These are phyloP conservation scores for Aegle marmelos DNA, from an alignment of 345 rosid species.

Conservation along the genomic window DNA sequence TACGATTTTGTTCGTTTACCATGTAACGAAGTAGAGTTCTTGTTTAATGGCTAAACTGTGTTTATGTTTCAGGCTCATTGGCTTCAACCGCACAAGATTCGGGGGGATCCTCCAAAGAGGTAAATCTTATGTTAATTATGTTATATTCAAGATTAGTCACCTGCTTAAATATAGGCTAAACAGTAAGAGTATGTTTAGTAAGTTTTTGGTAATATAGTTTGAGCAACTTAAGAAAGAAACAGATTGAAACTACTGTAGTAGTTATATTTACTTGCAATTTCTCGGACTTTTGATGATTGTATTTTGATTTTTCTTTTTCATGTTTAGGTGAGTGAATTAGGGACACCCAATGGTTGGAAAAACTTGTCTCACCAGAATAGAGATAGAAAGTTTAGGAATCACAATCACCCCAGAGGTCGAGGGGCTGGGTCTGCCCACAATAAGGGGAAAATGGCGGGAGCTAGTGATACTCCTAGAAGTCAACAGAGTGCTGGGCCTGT, in stretches of 20 bases:
- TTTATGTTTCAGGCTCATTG: slow-evolving; percentile 33
- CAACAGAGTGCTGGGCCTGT: slow-evolving; percentile 35
- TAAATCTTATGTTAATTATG: neutral
- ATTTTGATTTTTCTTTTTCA: neutral
- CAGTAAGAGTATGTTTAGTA: too few species aligned
- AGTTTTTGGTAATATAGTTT: neutral
- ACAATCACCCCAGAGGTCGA: slow-evolving; percentile 24
- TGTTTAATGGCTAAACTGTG: neutral
- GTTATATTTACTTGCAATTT: neutral
- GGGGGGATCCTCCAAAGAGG: slow-evolving; percentile 61
- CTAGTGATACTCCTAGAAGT: slow-evolving; percentile 33
- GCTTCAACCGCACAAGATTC: slow-evolving; percentile 44
- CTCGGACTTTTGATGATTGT: neutral
- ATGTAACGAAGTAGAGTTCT: neutral
- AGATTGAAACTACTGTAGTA: neutral
- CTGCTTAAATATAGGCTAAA: too few species aligned
- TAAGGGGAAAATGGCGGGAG: slow-evolving; percentile 46
- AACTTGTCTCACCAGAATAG: slow-evolving; percentile 33
- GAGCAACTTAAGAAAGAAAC: neutral
- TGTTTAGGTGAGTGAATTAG: slow-evolving; percentile 57
- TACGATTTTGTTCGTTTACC: neutral
- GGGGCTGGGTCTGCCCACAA: slow-evolving; percentile 38
- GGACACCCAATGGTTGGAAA: slow-evolving; percentile 29
- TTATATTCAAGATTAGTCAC: neutral
- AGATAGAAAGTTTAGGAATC: slow-evolving; percentile 18